phyloP scores from a whole-genome alignment of 805 yeast species.

The Metahyphopichia silvanorum region DNA sequence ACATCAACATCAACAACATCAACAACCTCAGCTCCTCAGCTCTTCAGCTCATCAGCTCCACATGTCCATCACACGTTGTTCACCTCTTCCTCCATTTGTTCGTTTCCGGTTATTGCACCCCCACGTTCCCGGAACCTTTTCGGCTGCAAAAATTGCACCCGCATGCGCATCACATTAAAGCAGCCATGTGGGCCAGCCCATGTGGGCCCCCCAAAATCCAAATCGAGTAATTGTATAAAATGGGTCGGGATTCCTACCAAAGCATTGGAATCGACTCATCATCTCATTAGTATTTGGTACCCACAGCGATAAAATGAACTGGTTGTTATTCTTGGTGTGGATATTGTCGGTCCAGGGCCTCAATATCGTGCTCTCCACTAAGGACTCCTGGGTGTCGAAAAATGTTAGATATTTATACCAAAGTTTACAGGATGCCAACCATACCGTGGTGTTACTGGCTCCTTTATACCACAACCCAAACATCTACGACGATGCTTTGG shows the following conservation, averaged over 20 bases:
- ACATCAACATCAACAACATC: too few relatives aligned
- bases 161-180: background rate
- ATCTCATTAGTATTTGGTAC: background rate
- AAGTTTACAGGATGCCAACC: slow-evolving; percentile 25
- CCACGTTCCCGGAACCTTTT: background rate
- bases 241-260: background rate
- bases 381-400: slow-evolving; percentile 38
- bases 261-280: background rate
- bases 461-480: slow-evolving; percentile 21
- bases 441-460: slow-evolving; percentile 29
- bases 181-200: background rate
- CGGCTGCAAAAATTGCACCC: background rate
- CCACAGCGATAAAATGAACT: background rate
- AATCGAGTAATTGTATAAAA: background rate
- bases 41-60: background rate
- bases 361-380: slow-evolving; percentile 27
- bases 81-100: background rate
- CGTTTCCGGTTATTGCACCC: too few relatives aligned
- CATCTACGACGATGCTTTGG: background rate
- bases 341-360: background rate
- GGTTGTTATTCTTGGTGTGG: background rate
- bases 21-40: too few relatives aligned
- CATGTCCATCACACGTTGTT: background rate
- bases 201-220: background rate
- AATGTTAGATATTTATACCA: slow-evolving; percentile 26